Base-by-base conservation (phyloP, 441 rosid species). In the Metrosideros polymorpha region DNA sequence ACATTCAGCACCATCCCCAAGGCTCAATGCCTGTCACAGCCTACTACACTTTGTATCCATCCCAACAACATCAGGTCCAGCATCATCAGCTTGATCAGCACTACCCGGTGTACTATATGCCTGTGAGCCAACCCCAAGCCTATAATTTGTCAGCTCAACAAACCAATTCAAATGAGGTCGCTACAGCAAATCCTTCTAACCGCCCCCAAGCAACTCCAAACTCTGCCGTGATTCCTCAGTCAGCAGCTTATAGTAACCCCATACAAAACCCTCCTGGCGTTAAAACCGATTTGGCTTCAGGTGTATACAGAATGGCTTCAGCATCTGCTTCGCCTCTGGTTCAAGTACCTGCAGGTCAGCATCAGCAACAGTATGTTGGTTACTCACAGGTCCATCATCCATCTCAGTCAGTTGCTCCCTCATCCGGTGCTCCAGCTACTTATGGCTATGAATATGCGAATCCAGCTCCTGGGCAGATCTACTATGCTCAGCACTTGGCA, bases 371-470 rank as follows among this genome's bases (percentile, higher is more conserved):
- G 25, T 96, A 92, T 88, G 92, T 94, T 83, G 97, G 95, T 32
- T 97, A 91, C 92, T 85, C 99, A 13, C 98, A 93, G 89, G 90
- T 97, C 86, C 99, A 95, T 82, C 95, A 96, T 87, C 98, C 95
- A 9, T 93, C 98, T 63, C 98, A 95, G 89, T 93, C 98, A 57
- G 92, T 92, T 83, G 90, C 91, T 12, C 92, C 95, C 51, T 49
- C 91, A 61, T 88, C 97, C 1, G 89, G 94, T 2, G 93, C 91
- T 84, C 86, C 90, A 84, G 90, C 95, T 9, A 91, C 89, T 91
- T 96, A 94, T 71, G 93, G 91, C 53, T 95, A 94, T 88, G 99
- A 95, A 87, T 93, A 86, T 85, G 84, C 90, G 0, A 96, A 95
- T 87, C 94, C 94, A 89, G 88, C 94, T 87, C 95, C 92, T 89